phyloP scores from a whole-genome alignment of 2,329 filamentous ascomycete species.

The Aspergillus spinulosporus region DNA sequence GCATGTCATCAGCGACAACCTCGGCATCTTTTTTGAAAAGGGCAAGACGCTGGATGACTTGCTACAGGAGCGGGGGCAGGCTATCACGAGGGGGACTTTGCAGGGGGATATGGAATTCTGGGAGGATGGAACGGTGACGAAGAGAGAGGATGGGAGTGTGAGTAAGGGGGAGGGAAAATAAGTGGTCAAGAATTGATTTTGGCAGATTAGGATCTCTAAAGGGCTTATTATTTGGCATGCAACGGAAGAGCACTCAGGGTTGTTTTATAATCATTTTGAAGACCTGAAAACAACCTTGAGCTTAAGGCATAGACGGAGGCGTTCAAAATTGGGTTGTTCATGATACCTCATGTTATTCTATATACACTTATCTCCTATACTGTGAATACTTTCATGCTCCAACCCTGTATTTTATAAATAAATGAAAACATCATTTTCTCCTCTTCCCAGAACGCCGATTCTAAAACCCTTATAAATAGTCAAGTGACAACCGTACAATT shows the following conservation, averaged over 20 bases:
- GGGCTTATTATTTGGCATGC: background rate
- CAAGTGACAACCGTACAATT: background rate
- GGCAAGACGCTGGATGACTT: slow-evolving; percentile 47
- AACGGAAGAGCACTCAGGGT: background rate
- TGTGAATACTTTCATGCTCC: slow-evolving; percentile 8
- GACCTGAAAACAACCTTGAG: background rate
- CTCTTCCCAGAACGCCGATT: slow-evolving; percentile 11
- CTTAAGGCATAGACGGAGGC: slow-evolving; percentile 5
- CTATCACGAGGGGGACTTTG: slow-evolving; percentile 74
- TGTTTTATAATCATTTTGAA: background rate
- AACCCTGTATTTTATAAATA: slow-evolving; percentile 22
- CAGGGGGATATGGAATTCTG: slow-evolving; percentile 93
- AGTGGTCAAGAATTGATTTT: too few relatives aligned
- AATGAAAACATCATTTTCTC: slow-evolving; percentile 7
- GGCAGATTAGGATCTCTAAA: background rate
- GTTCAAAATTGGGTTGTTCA: slow-evolving; percentile 12
- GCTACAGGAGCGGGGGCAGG: slow-evolving; percentile 55
- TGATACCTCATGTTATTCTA: slow-evolving; percentile 19
- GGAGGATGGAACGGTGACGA: slow-evolving; percentile 64
- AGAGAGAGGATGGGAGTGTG: slow-evolving; percentile 18
- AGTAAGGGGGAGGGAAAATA: background rate
- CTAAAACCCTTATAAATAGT: background rate
- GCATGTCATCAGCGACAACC: slow-evolving; percentile 88
- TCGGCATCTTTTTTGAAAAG: slow-evolving; percentile 59
- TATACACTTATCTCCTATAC: slow-evolving; percentile 28